Base-by-base conservation (phyloP, 129 eudicot genomes). In the Lonicera japonica region DNA sequence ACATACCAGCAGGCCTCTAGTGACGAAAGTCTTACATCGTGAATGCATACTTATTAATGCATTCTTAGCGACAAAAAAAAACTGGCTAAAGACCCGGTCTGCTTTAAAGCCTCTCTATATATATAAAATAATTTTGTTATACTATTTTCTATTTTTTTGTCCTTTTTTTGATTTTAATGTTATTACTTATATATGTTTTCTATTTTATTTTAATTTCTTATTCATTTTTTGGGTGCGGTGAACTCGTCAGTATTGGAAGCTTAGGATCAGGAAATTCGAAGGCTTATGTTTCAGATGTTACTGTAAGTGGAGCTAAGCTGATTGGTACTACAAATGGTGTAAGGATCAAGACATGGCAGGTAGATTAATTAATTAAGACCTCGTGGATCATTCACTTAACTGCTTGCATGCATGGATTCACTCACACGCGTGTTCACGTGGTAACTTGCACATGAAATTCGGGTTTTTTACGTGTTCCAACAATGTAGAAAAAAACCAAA, bases 331-430 rank as follows among this genome's bases (percentile, higher is more conserved):
- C 88, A 23, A 92, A 88, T 63, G 96, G 99, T 39, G 81, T 92
- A 52, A 72, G 99, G 69, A 92, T 92, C 57, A 92, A 92, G 77
- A 85, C 99, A 60, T 87, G 90, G 82, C 89, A 85, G 85, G 99
- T 92, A 62, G 40, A 1, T 5, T 23, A 46, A 8, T 43, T 10
- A 1, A 43, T 43, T 8, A 38, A 4, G 43, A n/a, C n/a, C n/a
- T n/a, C n/a, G n/a, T n/a, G n/a, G n/a, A n/a, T n/a, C n/a, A n/a
- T n/a, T n/a, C n/a, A n/a, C n/a, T n/a, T n/a, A n/a, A n/a, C n/a
- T n/a, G n/a, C n/a, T n/a, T n/a, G n/a, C n/a, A 38, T 38, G 10
- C 29, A 20, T 66, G 41, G 18, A 15, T 29, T 38, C 5, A 12
- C 22, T 12, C 5, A 14, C 21, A 39, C 25, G 59, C 38, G 29